Evolutionary conservation across 129 eudicot genomes (phyloP).

Genomic region (Heracleum sosnowskyi): DNA sequence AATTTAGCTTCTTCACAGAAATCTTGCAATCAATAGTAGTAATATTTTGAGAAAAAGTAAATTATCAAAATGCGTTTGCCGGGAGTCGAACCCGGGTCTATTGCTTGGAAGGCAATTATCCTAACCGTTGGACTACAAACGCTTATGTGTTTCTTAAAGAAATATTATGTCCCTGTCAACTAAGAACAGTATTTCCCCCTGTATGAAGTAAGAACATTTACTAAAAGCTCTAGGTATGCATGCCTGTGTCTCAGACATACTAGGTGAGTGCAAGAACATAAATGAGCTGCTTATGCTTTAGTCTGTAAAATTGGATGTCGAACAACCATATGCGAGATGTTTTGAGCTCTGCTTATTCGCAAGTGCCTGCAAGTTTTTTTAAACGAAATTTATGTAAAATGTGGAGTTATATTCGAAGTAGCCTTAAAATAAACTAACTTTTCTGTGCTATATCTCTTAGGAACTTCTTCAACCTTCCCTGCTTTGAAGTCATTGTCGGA

Average conservation of each 20-base stretch:
- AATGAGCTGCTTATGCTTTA: conserved; percentile 1
- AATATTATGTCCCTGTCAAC: too few species aligned
- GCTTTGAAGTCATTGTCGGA: conserved; percentile 38
- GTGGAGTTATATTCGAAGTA: background rate
- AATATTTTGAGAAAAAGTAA: too few species aligned
- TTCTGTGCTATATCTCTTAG: conserved; percentile 14
- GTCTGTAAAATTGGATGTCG: background rate
- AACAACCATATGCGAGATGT: background rate
- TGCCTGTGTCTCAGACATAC: background rate
- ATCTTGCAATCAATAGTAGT: too few species aligned
- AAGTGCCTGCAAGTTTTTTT: background rate
- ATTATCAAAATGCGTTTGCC: conserved; percentile 10
- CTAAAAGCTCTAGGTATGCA: too few species aligned
- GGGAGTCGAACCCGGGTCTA: conserved; percentile 64
- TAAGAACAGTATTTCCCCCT: too few species aligned
- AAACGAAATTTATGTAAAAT: background rate
- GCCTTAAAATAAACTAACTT: background rate
- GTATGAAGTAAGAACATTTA: too few species aligned
- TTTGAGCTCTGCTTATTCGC: background rate
- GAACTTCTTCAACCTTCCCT: conserved; percentile 26
- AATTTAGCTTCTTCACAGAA: too few species aligned
- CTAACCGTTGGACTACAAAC: conserved; percentile 96
- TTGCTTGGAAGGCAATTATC: conserved; percentile 99
- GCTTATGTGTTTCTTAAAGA: background rate
- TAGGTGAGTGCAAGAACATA: background rate